A percentile compares a stretch with the other conserved stretches of the same genome.
Evolutionary conservation across 2,329 filamentous ascomycete genomes (phyloP).

Genomic region (Chalara sp.): DNA sequence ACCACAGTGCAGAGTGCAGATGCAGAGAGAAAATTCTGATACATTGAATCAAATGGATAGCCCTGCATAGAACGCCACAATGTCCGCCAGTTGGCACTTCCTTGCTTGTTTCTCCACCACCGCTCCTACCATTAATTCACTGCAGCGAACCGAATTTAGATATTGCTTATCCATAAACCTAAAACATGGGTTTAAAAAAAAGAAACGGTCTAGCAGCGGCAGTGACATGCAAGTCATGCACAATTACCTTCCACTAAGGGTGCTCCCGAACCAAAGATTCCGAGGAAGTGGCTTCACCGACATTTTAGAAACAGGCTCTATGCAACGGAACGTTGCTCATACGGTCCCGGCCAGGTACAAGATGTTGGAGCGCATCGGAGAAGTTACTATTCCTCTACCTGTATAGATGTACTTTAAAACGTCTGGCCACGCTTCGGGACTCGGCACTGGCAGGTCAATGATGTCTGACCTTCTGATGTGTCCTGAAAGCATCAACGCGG

Average conservation of each 20-base stretch:
- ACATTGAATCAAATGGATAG: no score
- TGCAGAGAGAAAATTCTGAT: no score
- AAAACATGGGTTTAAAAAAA: no score
- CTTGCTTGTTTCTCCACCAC: no score
- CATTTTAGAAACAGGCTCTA: background rate
- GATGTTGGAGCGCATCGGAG: constrained; percentile 45
- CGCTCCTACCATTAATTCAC: no score
- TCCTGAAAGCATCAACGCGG: constrained; percentile 46
- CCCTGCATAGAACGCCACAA: no score
- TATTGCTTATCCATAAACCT: no score
- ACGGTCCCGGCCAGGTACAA: constrained; percentile 44
- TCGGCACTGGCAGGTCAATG: constrained; percentile 51
- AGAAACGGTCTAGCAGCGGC: no score
- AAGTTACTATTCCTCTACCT: constrained; percentile 38
- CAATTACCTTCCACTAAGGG: background rate
- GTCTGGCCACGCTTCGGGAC: constrained; percentile 47
- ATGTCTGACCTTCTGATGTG: constrained; percentile 44
- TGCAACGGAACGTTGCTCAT: constrained; percentile 1
- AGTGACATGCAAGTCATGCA: background rate
- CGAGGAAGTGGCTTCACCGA: background rate
- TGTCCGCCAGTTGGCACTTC: no score
- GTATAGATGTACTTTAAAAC: constrained; percentile 51
- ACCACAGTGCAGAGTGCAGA: no score
- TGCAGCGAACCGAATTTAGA: no score
- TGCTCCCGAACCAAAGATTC: background rate